These are phyloP conservation scores for Nicotiana tabacum DNA, from an alignment of 257 asterid genomes.

Conservation along the genomic window DNA sequence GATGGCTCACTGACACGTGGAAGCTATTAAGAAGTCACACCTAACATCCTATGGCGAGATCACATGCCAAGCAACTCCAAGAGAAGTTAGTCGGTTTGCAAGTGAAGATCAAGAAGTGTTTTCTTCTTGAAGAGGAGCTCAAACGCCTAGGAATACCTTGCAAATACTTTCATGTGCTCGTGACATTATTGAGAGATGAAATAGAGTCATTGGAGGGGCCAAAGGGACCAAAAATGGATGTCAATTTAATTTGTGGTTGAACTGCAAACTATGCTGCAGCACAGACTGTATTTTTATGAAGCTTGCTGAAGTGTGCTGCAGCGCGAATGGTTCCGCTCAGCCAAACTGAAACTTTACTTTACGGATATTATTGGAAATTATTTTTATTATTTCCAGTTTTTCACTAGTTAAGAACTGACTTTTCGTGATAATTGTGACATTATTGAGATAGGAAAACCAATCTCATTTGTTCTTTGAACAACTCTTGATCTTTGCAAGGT, in stretches of 20 bases:
- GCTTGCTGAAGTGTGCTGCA: background rate
- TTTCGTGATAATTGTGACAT: background rate
- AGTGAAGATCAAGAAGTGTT: background rate
- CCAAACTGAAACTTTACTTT: background rate
- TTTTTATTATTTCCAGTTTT: no score
- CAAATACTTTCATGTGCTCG: background rate
- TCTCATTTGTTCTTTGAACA: background rate
- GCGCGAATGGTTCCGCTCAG: background rate
- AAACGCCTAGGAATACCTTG: background rate
- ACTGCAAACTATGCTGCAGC: background rate
- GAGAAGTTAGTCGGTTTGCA: background rate
- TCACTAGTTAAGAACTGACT: background rate
- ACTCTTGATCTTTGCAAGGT: background rate
- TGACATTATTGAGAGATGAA: background rate
- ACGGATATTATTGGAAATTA: no score
- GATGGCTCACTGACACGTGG: background rate
- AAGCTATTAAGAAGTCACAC: background rate
- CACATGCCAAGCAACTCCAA: background rate
- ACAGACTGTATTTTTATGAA: background rate
- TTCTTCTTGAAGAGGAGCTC: no score
- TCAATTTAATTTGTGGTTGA: no score
- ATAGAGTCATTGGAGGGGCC: background rate
- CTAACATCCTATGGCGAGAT: background rate
- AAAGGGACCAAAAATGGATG: background rate
- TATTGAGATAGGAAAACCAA: background rate